Conservation (phyloP, 441 rosid species). For the Gossypium gossypioides region DNA sequence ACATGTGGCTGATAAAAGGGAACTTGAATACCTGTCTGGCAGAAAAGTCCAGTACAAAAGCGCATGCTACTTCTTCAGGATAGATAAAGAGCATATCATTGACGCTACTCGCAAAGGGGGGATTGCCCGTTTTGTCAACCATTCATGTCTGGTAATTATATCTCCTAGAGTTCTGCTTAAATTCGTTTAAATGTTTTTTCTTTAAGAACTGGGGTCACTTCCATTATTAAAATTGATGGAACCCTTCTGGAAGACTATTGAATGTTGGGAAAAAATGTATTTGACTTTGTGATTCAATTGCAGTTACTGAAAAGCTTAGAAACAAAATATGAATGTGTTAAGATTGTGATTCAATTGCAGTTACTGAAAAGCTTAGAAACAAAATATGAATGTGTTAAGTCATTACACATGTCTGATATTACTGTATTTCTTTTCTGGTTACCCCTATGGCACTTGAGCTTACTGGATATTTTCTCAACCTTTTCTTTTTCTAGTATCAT, state of each 20-base stretch:
- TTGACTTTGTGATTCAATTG: background rate
- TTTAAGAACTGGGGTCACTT: background rate
- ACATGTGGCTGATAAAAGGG: conserved; percentile 48
- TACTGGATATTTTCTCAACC: background rate
- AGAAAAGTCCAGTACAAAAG: conserved; percentile 46
- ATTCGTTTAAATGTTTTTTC: background rate
- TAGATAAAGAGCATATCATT: conserved; percentile 52
- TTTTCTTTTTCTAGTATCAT: background rate
- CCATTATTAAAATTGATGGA: background rate
- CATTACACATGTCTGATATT: background rate
- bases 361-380: background rate
- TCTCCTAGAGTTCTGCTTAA: background rate
- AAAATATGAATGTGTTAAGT: background rate
- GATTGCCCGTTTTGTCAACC: conserved; percentile 58
- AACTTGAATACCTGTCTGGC: conserved; percentile 40
- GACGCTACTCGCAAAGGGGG: conserved; percentile 54
- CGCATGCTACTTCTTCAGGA: conserved; percentile 57
- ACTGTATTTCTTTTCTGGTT: background rate
- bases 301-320: background rate
- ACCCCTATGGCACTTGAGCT: background rate
- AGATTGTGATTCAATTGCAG: background rate
- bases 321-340: background rate
- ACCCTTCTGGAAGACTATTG: background rate
- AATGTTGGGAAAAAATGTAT: background rate
- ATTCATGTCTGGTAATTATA: conserved; percentile 43